A percentile compares a stretch with the other conserved stretches of the same genome.
Evolutionary conservation across 495 filamentous ascomycete genomes (phyloP).

Genomic region (Penicillium canescens): DNA sequence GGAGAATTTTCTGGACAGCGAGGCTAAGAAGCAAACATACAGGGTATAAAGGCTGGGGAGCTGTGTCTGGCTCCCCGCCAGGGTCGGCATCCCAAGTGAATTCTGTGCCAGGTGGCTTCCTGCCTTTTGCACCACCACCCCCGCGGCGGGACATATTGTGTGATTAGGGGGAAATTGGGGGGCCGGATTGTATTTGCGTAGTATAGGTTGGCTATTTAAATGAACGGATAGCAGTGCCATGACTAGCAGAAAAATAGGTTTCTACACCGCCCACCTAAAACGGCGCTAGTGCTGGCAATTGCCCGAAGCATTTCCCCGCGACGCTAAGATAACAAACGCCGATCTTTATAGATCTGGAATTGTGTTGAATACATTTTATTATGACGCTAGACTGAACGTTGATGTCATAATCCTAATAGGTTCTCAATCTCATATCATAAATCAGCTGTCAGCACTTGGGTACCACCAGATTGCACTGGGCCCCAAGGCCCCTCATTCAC

Average conservation of each 20-base stretch:
- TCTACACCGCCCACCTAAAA: slow-evolving; percentile 8
- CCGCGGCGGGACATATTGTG: slow-evolving; percentile 41
- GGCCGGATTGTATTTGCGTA: too few relatives aligned
- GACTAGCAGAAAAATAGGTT: slow-evolving; percentile 7
- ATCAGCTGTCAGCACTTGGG: slow-evolving; percentile 38
- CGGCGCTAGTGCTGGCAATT: slow-evolving; percentile 5
- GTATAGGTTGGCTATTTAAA: too few relatives aligned
- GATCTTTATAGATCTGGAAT: not conserved
- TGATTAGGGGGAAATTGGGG: too few relatives aligned
- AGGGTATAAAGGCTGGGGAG: slow-evolving; percentile 45
- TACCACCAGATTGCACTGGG: slow-evolving; percentile 28
- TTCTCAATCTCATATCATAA: slow-evolving; percentile 22
- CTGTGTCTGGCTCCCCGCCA: slow-evolving; percentile 40
- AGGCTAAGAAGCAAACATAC: slow-evolving; percentile 26
- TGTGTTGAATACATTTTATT: too few relatives aligned
- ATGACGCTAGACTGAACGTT: not conserved
- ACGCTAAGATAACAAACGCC: slow-evolving; percentile 9
- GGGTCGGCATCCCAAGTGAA: slow-evolving; percentile 43
- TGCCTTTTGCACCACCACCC: slow-evolving; percentile 40
- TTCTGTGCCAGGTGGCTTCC: slow-evolving; percentile 41
- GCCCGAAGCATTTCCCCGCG: not conserved
- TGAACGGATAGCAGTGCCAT: not conserved
- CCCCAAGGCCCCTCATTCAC: slow-evolving; percentile 48
- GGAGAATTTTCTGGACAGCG: not conserved
- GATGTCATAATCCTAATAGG: not conserved